Evolutionary conservation across 257 asterid species (phyloP), one percentile per base, ranked within the genome.

Genomic region (Ballota nigra): DNA sequence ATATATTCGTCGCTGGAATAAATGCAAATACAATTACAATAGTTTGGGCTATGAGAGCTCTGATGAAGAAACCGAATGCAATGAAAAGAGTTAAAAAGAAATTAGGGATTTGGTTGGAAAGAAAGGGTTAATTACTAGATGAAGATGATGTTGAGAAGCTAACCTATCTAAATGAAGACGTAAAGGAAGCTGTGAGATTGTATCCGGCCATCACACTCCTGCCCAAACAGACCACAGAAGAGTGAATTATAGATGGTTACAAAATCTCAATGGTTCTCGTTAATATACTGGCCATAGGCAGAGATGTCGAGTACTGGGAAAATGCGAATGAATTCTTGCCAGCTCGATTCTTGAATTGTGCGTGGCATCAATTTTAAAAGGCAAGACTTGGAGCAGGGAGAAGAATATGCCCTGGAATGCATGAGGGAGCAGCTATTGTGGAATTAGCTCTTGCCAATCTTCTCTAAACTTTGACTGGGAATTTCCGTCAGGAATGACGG

Each of bases 61-160:
- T 66, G 12, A 28, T 66, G 47, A 66, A 29, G 61, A 29, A 66
- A 1, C 71, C 61, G 3, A 16, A 0, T 9, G 47, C 12, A 47
- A 19, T n/a, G 5, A 26, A 47, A n/a, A 66, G n/a, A 66, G 45
- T 66, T 19, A 66, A 49, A 12, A 66, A 8, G 71, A 66, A 33
- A 66, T 66, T n/a, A 66, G 61, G 49, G 28, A 19, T 16, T 4
- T 4, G 6, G 19, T 68, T 9, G 41, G 63, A 28, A 31, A 9
- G 15, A 68, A 68, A 12, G 16, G 34, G 1, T 29, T 3, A 18
- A 8, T n/a, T n/a, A n/a, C n/a, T 68, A 28, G 33, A 68, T 31
- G 72, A 68, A 68, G 72, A 68, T 31, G 72, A 68, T 31, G 36
- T 68, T 12, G 72, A 49, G 13, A 68, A 68, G 19, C 11, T 68